phyloP scores from a whole-genome alignment of 2,329 filamentous ascomycete species.

The Rasamsonia emersonii region DNA sequence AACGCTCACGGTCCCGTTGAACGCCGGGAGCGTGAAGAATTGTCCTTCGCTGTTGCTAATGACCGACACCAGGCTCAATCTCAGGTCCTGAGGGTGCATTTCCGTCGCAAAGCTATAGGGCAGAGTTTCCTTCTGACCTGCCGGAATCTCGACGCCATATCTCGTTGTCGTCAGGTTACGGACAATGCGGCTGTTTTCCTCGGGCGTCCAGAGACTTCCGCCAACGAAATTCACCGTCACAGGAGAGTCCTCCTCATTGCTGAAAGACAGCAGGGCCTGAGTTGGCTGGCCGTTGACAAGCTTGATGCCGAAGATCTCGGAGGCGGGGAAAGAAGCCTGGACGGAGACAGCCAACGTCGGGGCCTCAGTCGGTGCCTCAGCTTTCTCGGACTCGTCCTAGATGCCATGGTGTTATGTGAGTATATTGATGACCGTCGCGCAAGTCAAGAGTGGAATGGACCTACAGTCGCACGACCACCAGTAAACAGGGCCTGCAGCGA shows the following conservation, averaged over 20 bases:
- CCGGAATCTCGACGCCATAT: slow-evolving; percentile 65
- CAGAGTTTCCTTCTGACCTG: slow-evolving; percentile 66
- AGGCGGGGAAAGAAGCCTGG: slow-evolving; percentile 51
- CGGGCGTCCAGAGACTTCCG: slow-evolving; percentile 60
- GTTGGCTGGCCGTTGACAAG: slow-evolving; percentile 87
- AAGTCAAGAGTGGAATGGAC: slow-evolving; percentile 25
- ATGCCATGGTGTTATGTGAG: slow-evolving; percentile 8
- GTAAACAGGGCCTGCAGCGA: slow-evolving; percentile 60
- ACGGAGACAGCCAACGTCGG: slow-evolving; percentile 49
- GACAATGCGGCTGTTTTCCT: slow-evolving; percentile 53
- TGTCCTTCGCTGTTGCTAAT: slow-evolving; percentile 58
- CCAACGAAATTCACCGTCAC: slow-evolving; percentile 69
- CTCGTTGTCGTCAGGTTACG: slow-evolving; percentile 75
- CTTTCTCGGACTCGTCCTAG: slow-evolving; percentile 55
- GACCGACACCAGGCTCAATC: slow-evolving; percentile 67
- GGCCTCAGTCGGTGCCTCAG: slow-evolving; percentile 55
- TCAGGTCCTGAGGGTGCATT: slow-evolving; percentile 84
- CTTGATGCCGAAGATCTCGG: slow-evolving; percentile 88
- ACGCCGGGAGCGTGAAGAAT: slow-evolving; percentile 69
- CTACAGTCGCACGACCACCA: slow-evolving; percentile 53
- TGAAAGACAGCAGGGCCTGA: slow-evolving; percentile 70
- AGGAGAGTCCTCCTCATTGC: slow-evolving; percentile 70
- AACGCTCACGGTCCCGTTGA: slow-evolving; percentile 73
- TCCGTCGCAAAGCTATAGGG: slow-evolving; percentile 82
- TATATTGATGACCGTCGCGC: slow-evolving; percentile 3